phyloP scores from a whole-genome alignment of 441 rosid species.

The Pelargonium cotyledonis region DNA sequence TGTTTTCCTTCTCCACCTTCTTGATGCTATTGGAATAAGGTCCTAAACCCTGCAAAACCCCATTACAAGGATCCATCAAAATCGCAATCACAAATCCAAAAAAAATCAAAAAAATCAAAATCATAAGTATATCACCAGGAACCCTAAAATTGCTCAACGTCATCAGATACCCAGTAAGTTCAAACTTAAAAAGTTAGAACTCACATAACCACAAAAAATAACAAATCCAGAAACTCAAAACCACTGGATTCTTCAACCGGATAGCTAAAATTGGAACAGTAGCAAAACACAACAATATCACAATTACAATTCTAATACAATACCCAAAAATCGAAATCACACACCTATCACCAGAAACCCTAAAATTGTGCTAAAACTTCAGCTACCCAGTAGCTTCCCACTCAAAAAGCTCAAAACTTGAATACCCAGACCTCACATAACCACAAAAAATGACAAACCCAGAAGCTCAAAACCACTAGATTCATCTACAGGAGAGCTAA shows the following conservation, averaged over 20 bases:
- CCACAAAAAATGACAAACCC: not conserved
- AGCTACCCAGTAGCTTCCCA: not conserved
- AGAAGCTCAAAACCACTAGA: not conserved
- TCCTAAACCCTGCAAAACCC: slow-evolving; percentile 68
- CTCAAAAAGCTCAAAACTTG: not conserved
- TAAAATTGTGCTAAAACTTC: not conserved
- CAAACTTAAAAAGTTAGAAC: too few species aligned
- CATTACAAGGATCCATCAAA: not conserved
- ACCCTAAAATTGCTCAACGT: too few species aligned
- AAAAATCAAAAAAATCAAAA: too few species aligned
- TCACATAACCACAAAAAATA: too few species aligned
- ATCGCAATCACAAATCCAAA: not conserved
- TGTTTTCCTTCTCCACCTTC: slow-evolving; percentile 87
- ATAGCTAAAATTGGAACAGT: too few species aligned
- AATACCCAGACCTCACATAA: not conserved
- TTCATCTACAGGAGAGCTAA: not conserved
- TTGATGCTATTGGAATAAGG: slow-evolving; percentile 80
- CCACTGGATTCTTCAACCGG: too few species aligned
- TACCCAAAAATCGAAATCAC: too few species aligned
- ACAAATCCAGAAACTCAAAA: too few species aligned
- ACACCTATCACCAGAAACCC: not conserved
- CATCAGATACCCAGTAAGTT: too few species aligned
- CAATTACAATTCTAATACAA: too few species aligned
- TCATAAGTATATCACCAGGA: too few species aligned
- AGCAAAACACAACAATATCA: too few species aligned